Percentiles rank a stretch among this genome's conserved stretches.
phyloP scores from a whole-genome alignment of 257 asterid genomes.

The Petrea volubilis region DNA sequence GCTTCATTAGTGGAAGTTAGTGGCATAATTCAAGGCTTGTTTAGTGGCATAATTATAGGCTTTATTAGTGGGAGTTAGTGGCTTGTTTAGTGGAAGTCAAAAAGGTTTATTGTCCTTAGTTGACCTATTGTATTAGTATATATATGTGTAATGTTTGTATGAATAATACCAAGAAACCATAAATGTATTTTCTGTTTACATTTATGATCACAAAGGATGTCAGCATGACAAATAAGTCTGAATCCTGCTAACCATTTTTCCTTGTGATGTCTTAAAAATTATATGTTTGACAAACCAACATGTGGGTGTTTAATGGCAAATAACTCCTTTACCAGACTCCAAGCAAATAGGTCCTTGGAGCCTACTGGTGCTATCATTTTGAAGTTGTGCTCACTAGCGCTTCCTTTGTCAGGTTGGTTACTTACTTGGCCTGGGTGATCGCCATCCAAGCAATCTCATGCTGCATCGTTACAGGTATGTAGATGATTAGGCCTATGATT shows the following conservation, averaged over 20 bases:
- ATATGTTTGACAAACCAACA: not conserved
- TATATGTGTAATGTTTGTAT: too few species aligned
- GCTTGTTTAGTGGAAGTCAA: too few species aligned
- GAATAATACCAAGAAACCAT: too few species aligned
- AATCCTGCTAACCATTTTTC: not conserved
- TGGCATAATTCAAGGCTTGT: too few species aligned
- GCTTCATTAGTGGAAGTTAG: too few species aligned
- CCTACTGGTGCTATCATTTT: not conserved
- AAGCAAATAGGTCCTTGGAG: not conserved
- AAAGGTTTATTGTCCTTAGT: too few species aligned
- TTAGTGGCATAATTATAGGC: too few species aligned
- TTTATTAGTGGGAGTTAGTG: too few species aligned
- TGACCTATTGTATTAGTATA: too few species aligned
- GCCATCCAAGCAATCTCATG: slow-evolving; percentile 99
- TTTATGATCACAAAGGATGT: too few species aligned
- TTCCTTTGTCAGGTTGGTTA: slow-evolving; percentile 77
- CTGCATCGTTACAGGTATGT: slow-evolving; percentile 85
- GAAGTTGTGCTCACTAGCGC: slow-evolving; percentile 17
- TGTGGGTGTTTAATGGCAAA: not conserved
- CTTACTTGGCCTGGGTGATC: slow-evolving; percentile 97
- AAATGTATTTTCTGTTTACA: too few species aligned
- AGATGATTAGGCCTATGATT: not conserved
- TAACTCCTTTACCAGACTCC: not conserved
- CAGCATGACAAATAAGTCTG: not conserved
- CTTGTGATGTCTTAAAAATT: not conserved